Conservation (phyloP, 495 filamentous ascomycete species). For the Penicillium paradoxum region DNA sequence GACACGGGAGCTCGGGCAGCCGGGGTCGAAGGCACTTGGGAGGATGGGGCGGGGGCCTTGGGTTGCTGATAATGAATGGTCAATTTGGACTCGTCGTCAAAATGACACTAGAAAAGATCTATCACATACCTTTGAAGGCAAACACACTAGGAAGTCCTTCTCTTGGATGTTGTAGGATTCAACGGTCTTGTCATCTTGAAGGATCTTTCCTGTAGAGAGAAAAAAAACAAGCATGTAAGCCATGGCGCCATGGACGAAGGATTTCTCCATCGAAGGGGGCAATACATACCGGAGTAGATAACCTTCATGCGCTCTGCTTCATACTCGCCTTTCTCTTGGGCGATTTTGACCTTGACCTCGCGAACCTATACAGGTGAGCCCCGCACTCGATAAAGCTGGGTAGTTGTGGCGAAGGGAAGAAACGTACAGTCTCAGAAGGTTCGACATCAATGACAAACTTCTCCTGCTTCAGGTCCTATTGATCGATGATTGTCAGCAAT, state of each 20-base stretch:
- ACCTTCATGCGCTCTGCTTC: conserved; percentile 83
- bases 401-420: conserved; percentile 1
- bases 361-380: conserved; percentile 60
- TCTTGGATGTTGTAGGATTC: conserved; percentile 97
- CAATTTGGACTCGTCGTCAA: neutral
- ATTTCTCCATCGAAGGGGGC: neutral
- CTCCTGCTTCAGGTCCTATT: conserved; percentile 92
- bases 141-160: conserved; percentile 98
- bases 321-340: conserved; percentile 77
- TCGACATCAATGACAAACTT: conserved; percentile 95
- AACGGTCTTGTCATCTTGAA: conserved; percentile 93
- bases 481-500: neutral
- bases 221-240: neutral
- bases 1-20: conserved; percentile 41
- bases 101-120: neutral
- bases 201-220: conserved; percentile 73
- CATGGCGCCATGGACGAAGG: neutral
- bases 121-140: conserved; percentile 77
- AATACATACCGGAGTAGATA: conserved; percentile 80
- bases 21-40: conserved; percentile 55
- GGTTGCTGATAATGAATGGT: conserved; percentile 44
- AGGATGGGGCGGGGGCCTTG: conserved; percentile 58
- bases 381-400: conserved; percentile 20
- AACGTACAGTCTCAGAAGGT: conserved; percentile 77
- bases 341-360: conserved; percentile 84